A percentile compares a stretch with the other conserved stretches of the same genome.
Conservation (phyloP, 345 rosid genomes). For the Carallia brachiata region DNA sequence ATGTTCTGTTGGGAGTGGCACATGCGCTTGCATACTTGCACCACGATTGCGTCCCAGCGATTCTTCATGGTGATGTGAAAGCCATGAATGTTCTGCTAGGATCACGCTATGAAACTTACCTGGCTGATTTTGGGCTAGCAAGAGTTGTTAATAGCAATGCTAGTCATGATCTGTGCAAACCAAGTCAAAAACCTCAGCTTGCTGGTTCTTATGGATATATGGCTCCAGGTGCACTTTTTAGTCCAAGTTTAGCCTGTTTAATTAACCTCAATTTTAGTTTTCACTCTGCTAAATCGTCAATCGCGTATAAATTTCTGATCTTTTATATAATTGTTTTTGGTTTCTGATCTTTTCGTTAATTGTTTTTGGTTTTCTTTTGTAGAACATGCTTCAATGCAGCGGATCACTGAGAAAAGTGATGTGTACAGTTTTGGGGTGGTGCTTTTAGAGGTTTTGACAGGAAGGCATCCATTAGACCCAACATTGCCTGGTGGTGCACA, state of each 20-base stretch:
- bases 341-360: background rate
- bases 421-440: slow-evolving; percentile 90
- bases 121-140: slow-evolving; percentile 92
- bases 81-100: slow-evolving; percentile 90
- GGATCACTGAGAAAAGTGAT: slow-evolving; percentile 80
- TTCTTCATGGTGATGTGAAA: slow-evolving; percentile 87
- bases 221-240: slow-evolving; percentile 72
- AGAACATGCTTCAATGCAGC: slow-evolving; percentile 86
- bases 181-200: slow-evolving; percentile 59
- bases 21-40: slow-evolving; percentile 90
- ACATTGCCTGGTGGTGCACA: slow-evolving; percentile 74
- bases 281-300: background rate
- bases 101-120: slow-evolving; percentile 59
- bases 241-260: background rate
- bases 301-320: background rate
- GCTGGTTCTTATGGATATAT: slow-evolving; percentile 98
- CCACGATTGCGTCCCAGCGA: slow-evolving; percentile 87
- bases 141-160: slow-evolving; percentile 37
- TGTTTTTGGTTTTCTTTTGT: slow-evolving; percentile 11
- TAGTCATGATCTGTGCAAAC: slow-evolving; percentile 37
- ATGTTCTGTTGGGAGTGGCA: slow-evolving; percentile 73
- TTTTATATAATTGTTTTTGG: background rate
- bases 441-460: slow-evolving; percentile 75
- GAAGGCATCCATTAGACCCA: slow-evolving; percentile 92
- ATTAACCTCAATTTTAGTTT: background rate